Conservation (phyloP, 2,329 filamentous ascomycete species). For the Cladosporium cucumerinum region DNA sequence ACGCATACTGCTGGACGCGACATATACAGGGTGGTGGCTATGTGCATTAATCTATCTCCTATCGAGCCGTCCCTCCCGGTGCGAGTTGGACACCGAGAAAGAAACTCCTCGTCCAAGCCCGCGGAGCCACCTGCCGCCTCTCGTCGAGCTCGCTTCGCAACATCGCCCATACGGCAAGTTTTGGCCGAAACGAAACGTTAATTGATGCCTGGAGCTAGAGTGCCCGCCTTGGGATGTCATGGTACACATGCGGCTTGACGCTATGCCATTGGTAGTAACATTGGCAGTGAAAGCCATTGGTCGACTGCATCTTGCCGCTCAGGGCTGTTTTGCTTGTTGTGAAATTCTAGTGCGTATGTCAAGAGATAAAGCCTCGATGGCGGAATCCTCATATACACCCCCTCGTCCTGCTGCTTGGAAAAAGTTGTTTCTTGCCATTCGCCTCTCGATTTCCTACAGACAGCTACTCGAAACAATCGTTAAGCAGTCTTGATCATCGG, state of each 20-base stretch:
- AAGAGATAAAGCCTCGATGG: conserved; percentile 8
- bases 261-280: background rate
- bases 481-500: background rate
- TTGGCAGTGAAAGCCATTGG: conserved; percentile 6
- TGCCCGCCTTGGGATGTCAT: background rate
- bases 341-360: conserved; percentile 14
- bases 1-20: background rate
- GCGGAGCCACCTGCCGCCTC: background rate
- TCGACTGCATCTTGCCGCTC: background rate
- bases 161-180: conserved; percentile 2
- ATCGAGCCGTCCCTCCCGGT: background rate
- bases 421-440: background rate
- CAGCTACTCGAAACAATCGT: background rate
- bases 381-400: conserved; percentile 8
- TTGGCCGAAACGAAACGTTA: conserved; percentile 7
- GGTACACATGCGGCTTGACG: conserved; percentile 7
- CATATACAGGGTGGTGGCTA: background rate
- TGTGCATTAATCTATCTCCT: background rate
- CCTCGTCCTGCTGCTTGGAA: background rate
- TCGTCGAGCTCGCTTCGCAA: background rate
- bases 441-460: background rate
- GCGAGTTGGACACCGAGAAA: background rate
- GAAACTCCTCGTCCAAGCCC: background rate
- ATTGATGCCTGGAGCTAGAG: background rate
- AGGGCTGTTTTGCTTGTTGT: conserved; percentile 11